Base-by-base conservation (phyloP, 2,329 filamentous ascomycete genomes). In the Periconia sp. region DNA sequence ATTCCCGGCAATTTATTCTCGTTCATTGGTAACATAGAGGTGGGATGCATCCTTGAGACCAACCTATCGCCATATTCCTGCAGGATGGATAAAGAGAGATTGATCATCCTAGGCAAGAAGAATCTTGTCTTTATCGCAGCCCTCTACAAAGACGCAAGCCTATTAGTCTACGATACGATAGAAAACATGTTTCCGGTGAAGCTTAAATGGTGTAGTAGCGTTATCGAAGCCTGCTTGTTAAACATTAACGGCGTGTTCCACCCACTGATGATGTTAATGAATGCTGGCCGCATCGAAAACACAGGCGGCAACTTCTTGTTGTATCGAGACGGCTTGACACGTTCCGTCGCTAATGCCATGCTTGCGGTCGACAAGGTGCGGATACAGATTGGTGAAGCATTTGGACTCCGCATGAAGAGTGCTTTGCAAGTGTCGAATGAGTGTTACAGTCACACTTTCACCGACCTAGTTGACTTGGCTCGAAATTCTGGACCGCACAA, bases 161-260 rank as follows among this genome's bases (percentile, higher is more conserved):
- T 7, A 3, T 7, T 3, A 4, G 12, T 36, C 10, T 26, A 26
- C 21, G 21, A 26, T 10, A 28, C 45, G 1, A 41, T 59, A 25
- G 57, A 62, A 30, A 59, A 46, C 21, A 56, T 60, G 25, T 39
- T 62, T 52, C 54, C 57, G 1, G 34, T 56, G 31, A 31, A 52
- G 25, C 45, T 62, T 4, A 31, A 45, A 21, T 62, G 59, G 59
- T 62, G 59, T 39, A 49, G 43, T 40, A 62, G 46, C 36, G 43
- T 58, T 25, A 33, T 62, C 16, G 57, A 62, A 40, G 59, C 58
- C n/a, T 54, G 47, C 32, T 32, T 62, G 21, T 39, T 40, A 29
- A 62, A 62, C 39, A 45, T 62, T 45, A 62, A 62, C 42, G 57
- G 57, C 11, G 56, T 59, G 6, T 59, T 62, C 19, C 59, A 62